A percentile compares a stretch with the other conserved stretches of the same genome.
These are phyloP conservation scores for Penicillium concentricum DNA, from an alignment of 2,329 filamentous ascomycete genomes.

Conservation along the genomic window DNA sequence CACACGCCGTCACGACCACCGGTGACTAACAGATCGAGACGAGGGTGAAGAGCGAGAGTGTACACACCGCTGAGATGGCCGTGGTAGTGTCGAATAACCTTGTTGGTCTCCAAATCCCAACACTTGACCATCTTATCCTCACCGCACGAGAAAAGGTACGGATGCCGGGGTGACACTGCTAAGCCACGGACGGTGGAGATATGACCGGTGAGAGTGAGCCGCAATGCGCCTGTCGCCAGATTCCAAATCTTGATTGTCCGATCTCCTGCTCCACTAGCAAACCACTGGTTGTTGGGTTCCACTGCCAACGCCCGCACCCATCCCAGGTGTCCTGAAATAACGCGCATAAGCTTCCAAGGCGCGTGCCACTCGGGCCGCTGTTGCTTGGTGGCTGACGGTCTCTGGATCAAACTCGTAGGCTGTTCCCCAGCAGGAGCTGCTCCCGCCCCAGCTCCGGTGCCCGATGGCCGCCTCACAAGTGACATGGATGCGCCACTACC, in stretches of 20 bases:
- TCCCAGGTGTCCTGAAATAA: conserved; percentile 92
- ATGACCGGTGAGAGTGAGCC: conserved; percentile 86
- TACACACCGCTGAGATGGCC: conserved; percentile 96
- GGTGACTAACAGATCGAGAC: conserved; percentile 89
- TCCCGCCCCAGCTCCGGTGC: conserved; percentile 24
- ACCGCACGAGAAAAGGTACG: conserved; percentile 95
- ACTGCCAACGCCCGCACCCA: conserved; percentile 90
- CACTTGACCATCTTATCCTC: conserved; percentile 99
- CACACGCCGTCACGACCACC: conserved; percentile 93
- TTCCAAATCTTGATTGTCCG: conserved; percentile 99
- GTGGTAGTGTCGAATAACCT: conserved; percentile 96
- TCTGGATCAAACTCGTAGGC: conserved; percentile 61
- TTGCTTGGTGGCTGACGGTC: conserved; percentile 61
- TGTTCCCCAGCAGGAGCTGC: conserved; percentile 45
- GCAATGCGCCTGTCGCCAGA: conserved; percentile 78
- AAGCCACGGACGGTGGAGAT: conserved; percentile 91
- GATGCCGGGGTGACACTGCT: conserved; percentile 88
- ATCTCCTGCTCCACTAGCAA: conserved; percentile 91
- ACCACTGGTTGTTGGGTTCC: conserved; percentile 96
- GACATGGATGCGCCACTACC: conserved; percentile 55
- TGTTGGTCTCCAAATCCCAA: conserved; percentile 99
- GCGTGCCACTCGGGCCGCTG: conserved; percentile 92
- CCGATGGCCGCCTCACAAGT: conserved; percentile 47
- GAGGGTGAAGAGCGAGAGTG: conserved; percentile 87
- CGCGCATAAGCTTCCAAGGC: conserved; percentile 97